Evolutionary conservation across 2,329 filamentous ascomycete genomes (phyloP), one percentile per base, ranked within the genome.

Genomic region (Fonsecaea erecta): DNA sequence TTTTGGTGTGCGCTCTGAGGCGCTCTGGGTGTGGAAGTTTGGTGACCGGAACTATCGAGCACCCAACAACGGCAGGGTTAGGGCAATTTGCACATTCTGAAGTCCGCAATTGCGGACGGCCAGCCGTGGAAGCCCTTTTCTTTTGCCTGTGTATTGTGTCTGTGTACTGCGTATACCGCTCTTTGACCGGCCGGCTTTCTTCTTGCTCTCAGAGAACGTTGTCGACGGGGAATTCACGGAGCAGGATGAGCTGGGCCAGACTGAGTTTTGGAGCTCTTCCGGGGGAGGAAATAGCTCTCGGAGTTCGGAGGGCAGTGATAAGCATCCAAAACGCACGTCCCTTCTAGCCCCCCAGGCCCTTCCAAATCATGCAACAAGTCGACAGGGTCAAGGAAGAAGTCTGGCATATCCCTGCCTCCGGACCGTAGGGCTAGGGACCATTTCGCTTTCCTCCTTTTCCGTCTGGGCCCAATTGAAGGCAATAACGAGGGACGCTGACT

Each of bases 251-350:
- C 43, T 48, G 43, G 11, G 43, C 43, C 43, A 48, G 21, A 24
- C 30, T 58, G 26, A 43, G 37, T 30, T 40, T 58, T 58, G 28
- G 26, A 48, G 30, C 24, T 8, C n/a, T 58, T 21, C 16, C 24
- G 55, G 26, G 24, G 18, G 30, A 34, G 24, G 24, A 3, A 43
- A 43, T 43, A 32, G 43, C 43, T 30, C 28, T 43, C 37, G 28
- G 40, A 26, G 55, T 48, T 48, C 37, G 37, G 37, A 58, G 26
- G 55, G 24, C 40, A 48, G 37, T 58, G 55, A 58, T 58, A 48
- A 48, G 43, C 43, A 48, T 48, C 43, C 43, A 24, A 48, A 48
- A 26, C 18, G 43, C 43, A 48, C 43, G 43, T 14, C 21, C 43
- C 43, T 48, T 48, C 43, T 48, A 48, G 18, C 43, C 43, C 43